phyloP scores from a whole-genome alignment of 140 eudicot genomes.

The Oenanthe javanica region DNA sequence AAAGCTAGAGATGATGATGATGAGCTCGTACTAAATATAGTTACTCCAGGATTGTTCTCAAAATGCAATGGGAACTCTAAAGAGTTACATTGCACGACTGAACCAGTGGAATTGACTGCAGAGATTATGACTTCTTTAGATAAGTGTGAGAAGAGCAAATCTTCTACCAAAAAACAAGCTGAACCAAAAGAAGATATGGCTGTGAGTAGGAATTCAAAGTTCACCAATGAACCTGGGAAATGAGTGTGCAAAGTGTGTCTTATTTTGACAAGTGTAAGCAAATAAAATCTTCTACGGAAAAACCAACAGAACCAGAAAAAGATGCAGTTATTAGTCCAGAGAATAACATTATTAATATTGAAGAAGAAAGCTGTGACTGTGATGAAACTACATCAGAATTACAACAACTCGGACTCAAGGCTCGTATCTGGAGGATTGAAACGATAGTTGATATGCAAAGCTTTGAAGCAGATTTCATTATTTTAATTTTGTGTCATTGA shows the following conservation, averaged over 20 bases:
- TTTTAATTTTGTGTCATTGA: no score
- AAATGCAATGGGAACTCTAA: background rate
- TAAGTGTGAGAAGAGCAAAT: background rate
- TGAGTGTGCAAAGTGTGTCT: background rate
- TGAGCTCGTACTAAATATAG: background rate
- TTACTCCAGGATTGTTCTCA: background rate
- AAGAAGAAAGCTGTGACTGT: background rate
- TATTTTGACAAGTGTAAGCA: background rate
- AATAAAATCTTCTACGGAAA: background rate
- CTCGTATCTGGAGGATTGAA: background rate
- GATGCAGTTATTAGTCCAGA: background rate
- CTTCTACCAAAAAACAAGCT: background rate
- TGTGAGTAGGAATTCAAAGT: background rate
- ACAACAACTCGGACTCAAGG: background rate
- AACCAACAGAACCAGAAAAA: background rate
- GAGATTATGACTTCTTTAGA: background rate
- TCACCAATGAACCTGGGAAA: background rate
- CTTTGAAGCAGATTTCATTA: no score
- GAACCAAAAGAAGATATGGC: background rate
- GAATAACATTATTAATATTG: background rate
- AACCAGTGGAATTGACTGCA: no score
- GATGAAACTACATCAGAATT: background rate
- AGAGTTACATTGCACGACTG: background rate
- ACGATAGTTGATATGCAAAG: background rate
- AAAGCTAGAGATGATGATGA: background rate